Percentiles rank a stretch among this genome's conserved stretches.
These are phyloP conservation scores for Penicillium concentricum DNA, from an alignment of 2,329 filamentous ascomycete genomes.

Conservation along the genomic window DNA sequence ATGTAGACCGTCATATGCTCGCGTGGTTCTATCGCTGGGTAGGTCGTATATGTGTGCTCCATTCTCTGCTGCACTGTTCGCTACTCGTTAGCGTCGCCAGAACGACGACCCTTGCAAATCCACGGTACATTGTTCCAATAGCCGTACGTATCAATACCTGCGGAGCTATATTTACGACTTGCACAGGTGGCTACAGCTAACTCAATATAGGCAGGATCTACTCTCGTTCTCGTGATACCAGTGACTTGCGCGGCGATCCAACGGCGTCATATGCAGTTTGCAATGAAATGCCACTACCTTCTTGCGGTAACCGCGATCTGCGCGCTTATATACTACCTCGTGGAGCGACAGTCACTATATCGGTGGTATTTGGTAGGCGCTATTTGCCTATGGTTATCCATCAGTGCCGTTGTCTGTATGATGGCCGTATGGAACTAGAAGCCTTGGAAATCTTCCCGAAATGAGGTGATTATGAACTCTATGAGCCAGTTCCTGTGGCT, in stretches of 20 bases:
- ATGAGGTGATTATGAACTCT: not conserved
- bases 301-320: not conserved
- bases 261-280: not conserved
- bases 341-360: not conserved
- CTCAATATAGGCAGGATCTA: not conserved
- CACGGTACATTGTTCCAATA: not conserved
- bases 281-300: not conserved
- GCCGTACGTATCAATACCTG: not conserved
- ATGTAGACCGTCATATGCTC: not conserved
- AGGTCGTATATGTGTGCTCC: not conserved
- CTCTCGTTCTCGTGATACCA: not conserved
- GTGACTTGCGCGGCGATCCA: not conserved
- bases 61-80: not conserved
- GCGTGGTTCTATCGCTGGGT: slow-evolving; percentile 1
- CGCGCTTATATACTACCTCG: not conserved
- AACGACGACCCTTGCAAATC: not conserved
- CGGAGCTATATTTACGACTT: no score
- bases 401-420: not conserved
- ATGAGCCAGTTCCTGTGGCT: not conserved
- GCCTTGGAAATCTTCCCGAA: not conserved
- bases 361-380: not conserved
- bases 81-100: not conserved
- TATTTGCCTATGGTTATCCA: not conserved
- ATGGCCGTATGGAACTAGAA: not conserved
- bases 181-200: not conserved